Percentiles rank a stretch among this genome's conserved stretches.
phyloP scores from a whole-genome alignment of 2,329 filamentous ascomycete species.

The Cercospora janseana region DNA sequence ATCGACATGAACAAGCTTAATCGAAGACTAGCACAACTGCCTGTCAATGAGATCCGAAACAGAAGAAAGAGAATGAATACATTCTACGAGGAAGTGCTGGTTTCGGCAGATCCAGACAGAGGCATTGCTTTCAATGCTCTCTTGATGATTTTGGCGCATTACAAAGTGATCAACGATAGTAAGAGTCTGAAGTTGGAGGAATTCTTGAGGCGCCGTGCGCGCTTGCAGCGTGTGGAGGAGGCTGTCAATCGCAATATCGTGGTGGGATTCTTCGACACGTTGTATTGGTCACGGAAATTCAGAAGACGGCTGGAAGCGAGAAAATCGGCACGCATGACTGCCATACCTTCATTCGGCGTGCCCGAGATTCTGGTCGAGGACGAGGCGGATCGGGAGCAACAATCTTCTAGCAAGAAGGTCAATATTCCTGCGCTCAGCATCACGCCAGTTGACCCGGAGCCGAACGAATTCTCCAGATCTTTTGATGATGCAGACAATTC shows the following conservation, averaged over 20 bases:
- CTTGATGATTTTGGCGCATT: conserved; percentile 93
- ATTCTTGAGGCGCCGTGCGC: conserved; percentile 83
- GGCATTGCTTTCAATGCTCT: conserved; percentile 91
- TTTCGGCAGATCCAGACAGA: conserved; percentile 82
- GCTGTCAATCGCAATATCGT: conserved; percentile 88
- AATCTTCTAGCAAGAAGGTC: conserved; percentile 35
- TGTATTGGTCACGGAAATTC: conserved; percentile 85
- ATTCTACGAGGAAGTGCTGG: conserved; percentile 97
- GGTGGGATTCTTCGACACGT: conserved; percentile 90
- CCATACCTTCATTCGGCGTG: conserved; percentile 74
- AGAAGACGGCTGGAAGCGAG: conserved; percentile 71
- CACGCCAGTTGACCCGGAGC: conserved; percentile 35
- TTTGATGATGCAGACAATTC: conserved; percentile 22
- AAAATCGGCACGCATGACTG: conserved; percentile 71
- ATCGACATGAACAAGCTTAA: conserved; percentile 77
- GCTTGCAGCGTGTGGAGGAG: conserved; percentile 91
- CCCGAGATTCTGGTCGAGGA: conserved; percentile 91
- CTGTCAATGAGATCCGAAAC: conserved; percentile 69
- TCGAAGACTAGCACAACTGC: conserved; percentile 67
- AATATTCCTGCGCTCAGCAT: conserved; percentile 35
- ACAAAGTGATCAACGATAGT: conserved; percentile 97
- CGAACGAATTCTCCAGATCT: conserved; percentile 36
- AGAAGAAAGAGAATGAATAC: conserved; percentile 78
- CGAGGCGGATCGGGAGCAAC: conserved; percentile 55
- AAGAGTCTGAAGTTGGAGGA: conserved; percentile 95